Evolutionary conservation across 2,329 filamentous ascomycete genomes (phyloP).

Genomic region (Lachnellula subtilissima): DNA sequence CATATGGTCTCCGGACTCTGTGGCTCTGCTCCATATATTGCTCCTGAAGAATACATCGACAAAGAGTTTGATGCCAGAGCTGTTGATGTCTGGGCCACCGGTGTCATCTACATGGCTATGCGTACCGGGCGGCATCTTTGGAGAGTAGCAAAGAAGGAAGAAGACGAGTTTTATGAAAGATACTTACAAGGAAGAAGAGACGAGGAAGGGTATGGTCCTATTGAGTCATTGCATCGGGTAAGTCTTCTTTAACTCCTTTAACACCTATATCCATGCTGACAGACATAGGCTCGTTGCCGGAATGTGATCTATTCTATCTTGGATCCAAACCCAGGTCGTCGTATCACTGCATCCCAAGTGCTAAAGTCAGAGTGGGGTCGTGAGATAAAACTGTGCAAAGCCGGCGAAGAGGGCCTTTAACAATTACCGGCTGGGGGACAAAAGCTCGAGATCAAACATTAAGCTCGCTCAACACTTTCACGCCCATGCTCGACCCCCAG

Average conservation of each 20-base stretch:
- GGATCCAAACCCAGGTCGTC: conserved; percentile 85
- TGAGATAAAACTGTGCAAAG: conserved; percentile 95
- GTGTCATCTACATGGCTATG: conserved; percentile 99
- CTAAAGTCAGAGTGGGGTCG: conserved; percentile 98
- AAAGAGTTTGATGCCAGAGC: conserved; percentile 95
- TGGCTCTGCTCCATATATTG: conserved; percentile 94
- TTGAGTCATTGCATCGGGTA: conserved; percentile 92
- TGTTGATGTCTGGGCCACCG: conserved; percentile 98
- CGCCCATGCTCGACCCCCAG: conserved; percentile 8
- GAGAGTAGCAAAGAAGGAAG: conserved; percentile 93
- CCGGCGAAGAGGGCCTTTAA: conserved; percentile 90
- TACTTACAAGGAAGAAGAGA: conserved; percentile 91
- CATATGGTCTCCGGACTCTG: conserved; percentile 98
- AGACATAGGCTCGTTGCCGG: conserved; percentile 77
- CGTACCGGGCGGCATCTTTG: conserved; percentile 91
- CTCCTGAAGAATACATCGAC: conserved; percentile 91
- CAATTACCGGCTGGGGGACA: conserved; percentile 21
- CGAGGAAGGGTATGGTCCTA: conserved; percentile 92
- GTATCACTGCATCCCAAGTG: conserved; percentile 93
- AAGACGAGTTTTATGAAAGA: conserved; percentile 94
- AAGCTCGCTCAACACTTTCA: conserved; percentile 6
- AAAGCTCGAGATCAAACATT: conserved; percentile 12
- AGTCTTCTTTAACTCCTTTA: conserved; percentile 37
- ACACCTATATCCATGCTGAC: conserved; percentile 10
- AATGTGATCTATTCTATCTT: conserved; percentile 99